Conservation (phyloP, 257 asterid genomes). For the Knoxia roxburghii region DNA sequence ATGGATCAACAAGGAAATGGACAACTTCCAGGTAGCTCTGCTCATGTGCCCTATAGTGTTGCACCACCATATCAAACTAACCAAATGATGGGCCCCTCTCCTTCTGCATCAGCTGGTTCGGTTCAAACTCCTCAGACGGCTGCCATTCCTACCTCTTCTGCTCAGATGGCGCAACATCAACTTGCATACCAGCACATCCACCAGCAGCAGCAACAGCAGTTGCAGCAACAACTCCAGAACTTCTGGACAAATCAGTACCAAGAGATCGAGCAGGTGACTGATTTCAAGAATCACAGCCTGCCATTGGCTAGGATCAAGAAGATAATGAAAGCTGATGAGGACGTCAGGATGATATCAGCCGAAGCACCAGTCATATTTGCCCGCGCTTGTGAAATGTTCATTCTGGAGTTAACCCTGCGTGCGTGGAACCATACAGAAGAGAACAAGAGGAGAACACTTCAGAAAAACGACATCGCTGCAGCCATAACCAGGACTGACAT, state of each 20-base stretch:
- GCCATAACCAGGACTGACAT: slow-evolving; percentile 95
- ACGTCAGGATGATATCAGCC: slow-evolving; percentile 92
- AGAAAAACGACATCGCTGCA: slow-evolving; percentile 94
- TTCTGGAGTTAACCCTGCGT: slow-evolving; percentile 86
- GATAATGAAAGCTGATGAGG: slow-evolving; percentile 96
- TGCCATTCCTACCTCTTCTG: slow-evolving; percentile 60
- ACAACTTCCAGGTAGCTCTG: slow-evolving; percentile 67
- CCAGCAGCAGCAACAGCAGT: slow-evolving; percentile 86
- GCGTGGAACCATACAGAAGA: slow-evolving; percentile 98
- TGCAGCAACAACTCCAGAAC: slow-evolving; percentile 78
- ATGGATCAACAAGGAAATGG: slow-evolving; percentile 97
- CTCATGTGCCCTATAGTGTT: slow-evolving; percentile 57
- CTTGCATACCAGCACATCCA: slow-evolving; percentile 96
- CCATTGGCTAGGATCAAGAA: slow-evolving; percentile 94
- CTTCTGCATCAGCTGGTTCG: slow-evolving; percentile 54
- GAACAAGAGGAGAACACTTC: slow-evolving; percentile 94
- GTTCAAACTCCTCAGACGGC: slow-evolving; percentile 73
- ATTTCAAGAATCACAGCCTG: slow-evolving; percentile 92
- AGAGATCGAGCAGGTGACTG: slow-evolving; percentile 72
- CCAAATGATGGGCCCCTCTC: slow-evolving; percentile 55
- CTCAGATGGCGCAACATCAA: slow-evolving; percentile 85
- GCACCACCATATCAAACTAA: slow-evolving; percentile 62
- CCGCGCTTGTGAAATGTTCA: slow-evolving; percentile 96
- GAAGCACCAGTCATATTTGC: slow-evolving; percentile 96
- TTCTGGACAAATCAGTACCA: slow-evolving; percentile 80